These are phyloP conservation scores for Flaveria brownii DNA, from an alignment of 129 eudicot species.

Conservation along the genomic window DNA sequence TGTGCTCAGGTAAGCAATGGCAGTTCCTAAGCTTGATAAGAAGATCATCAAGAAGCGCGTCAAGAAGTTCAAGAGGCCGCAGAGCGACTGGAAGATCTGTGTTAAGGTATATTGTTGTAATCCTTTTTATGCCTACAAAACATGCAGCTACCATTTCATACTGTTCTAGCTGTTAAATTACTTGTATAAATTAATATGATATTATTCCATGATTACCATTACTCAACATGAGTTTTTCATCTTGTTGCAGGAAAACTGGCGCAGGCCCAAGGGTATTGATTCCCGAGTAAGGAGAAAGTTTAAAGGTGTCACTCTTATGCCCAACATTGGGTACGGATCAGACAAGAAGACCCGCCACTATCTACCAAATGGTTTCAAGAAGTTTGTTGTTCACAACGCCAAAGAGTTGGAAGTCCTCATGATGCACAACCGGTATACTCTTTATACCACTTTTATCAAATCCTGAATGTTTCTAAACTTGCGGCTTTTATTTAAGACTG, in stretches of 20 bases:
- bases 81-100: constrained; percentile 20
- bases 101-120: constrained; percentile 1
- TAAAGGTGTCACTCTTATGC: constrained; percentile 18
- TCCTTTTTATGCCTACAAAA: not conserved
- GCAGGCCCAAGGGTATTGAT: constrained; percentile 23
- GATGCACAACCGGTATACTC: constrained; percentile 15
- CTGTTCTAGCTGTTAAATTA: not conserved
- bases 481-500: not conserved
- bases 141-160: not conserved
- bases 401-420: constrained; percentile 15
- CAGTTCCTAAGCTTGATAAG: constrained; percentile 15
- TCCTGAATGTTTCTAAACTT: not conserved
- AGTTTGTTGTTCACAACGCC: constrained; percentile 12
- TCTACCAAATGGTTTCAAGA: constrained; percentile 14
- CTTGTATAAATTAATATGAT: not conserved
- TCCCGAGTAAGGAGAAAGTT: constrained; percentile 12
- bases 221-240: not conserved
- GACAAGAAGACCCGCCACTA: constrained; percentile 16
- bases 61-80: constrained; percentile 13
- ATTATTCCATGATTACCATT: too few relatives aligned
- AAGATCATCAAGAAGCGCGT: constrained; percentile 12
- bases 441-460: not conserved
- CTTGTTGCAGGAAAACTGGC: constrained; percentile 15
- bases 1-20: constrained; percentile 4
- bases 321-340: constrained; percentile 15